phyloP scores from a whole-genome alignment of 2,329 filamentous ascomycete genomes.

The Dendrostoma leiphaemia region DNA sequence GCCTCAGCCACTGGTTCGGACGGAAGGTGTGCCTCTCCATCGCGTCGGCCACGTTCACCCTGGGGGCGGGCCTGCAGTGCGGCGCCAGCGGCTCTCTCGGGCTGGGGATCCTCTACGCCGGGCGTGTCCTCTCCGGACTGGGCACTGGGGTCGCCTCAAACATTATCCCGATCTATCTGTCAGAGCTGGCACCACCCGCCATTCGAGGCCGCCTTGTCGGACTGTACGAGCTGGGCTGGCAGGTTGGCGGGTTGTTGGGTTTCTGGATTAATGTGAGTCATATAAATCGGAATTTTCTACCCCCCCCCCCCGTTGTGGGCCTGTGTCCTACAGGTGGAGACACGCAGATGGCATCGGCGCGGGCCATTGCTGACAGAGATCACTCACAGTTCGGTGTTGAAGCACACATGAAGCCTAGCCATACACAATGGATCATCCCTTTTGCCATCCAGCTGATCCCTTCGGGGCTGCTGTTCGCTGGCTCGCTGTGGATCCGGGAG shows the following conservation, averaged over 20 bases:
- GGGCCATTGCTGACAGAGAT: constrained; percentile 18
- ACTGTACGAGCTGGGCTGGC: constrained; percentile 15
- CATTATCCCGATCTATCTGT: constrained; percentile 12
- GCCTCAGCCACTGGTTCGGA: constrained; percentile 49
- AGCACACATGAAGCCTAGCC: constrained; percentile 17
- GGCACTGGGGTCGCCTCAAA: constrained; percentile 8
- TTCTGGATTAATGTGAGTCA: constrained; percentile 45
- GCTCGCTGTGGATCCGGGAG: constrained; percentile 48
- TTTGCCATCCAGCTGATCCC: constrained; percentile 55
- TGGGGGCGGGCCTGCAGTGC: constrained; percentile 12
- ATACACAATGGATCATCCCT: constrained; percentile 48
- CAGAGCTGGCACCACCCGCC: constrained; percentile 12
- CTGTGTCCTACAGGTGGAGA: no score
- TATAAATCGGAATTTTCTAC: constrained; percentile 28
- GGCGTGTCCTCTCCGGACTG: constrained; percentile 8
- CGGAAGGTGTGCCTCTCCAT: constrained; percentile 30
- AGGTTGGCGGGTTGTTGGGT: constrained; percentile 48
- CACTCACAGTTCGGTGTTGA: constrained; percentile 19
- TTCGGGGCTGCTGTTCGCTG: constrained; percentile 48
- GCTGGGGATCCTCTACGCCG: constrained; percentile 8
- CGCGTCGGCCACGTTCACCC: constrained; percentile 9
- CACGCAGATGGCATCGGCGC: neutral
- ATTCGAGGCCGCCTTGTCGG: constrained; percentile 15
- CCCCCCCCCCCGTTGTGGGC: neutral
- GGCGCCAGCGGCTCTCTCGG: constrained; percentile 1